Evolutionary conservation across 1,139 yeast species (phyloP), one percentile per base, ranked within the genome.

Genomic region (Suhomyces atakaporum): DNA sequence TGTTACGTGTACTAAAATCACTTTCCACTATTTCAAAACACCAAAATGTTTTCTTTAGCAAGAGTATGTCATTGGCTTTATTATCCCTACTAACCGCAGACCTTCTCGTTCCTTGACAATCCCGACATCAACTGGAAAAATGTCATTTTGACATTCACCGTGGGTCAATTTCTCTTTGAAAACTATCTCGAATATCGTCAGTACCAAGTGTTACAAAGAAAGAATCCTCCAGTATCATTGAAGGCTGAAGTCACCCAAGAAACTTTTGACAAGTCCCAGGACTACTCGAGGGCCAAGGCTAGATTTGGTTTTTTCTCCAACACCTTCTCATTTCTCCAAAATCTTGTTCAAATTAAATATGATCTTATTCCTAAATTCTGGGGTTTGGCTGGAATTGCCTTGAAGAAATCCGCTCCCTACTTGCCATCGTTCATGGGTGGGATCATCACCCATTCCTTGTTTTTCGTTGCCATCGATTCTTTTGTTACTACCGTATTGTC

Each of bases 281-380:
- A 73, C 23, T 92, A 92, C 57, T 79, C 95, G 4, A 67, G 85
- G 28, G 86, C 96, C n/a, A 90, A 89, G 59, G 75, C 89, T 36
- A 69, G 72, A 51, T 89, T 88, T 56, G 75, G 84, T 2, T 69
- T 86, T 38, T 60, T 85, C 38, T 60, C 77, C 16, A 75, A 79
- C 28, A 47, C 77, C 11, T 73, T 73, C 52, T 64, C 73, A 6
- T 66, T 84, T 33, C 49, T 74, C 11, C 77, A 82, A 53, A 84
- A 82, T 53, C 53, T 82, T 35, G 71, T 73, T 7, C 63, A 80
- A 40, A 68, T 85, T 51, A 70, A 81, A 43, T 79, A 56, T 50
- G 85, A 88, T 53, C 41, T 81, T 5, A 64, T 87, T 42, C 92
- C 96, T 15, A 73, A 73, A 44, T 43, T 86, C 26, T 92, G 96